These are phyloP conservation scores for Ganoderma boninense DNA, from an alignment of 1,284 basidiomycete genomes.

Conservation along the genomic window DNA sequence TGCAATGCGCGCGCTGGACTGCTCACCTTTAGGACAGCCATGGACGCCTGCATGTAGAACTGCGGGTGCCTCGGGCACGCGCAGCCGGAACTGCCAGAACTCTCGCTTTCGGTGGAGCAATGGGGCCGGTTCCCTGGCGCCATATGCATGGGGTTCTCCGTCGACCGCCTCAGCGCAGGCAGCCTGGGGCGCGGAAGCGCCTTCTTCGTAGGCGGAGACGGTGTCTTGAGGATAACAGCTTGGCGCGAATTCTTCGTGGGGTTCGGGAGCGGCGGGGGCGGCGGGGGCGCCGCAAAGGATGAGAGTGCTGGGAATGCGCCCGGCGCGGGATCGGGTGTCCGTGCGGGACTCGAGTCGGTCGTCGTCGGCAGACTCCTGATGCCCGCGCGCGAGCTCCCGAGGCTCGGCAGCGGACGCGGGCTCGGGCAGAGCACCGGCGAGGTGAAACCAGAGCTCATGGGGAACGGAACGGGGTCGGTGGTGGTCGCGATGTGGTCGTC, in stretches of 20 bases:
- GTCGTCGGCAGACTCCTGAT: constrained; percentile 20
- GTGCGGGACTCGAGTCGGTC: constrained; percentile 16
- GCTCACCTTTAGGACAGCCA: constrained; percentile 34
- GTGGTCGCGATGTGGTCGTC: neutral
- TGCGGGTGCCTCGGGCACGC: constrained; percentile 22
- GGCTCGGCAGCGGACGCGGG: constrained; percentile 26
- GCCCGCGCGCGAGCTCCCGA: constrained; percentile 20
- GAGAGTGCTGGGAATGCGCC: neutral
- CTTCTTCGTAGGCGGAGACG: constrained; percentile 17
- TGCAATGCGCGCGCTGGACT: neutral
- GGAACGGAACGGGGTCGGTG: constrained; percentile 20
- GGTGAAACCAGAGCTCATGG: constrained; percentile 21
- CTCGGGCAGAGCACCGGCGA: constrained; percentile 23
- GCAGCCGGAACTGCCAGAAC: neutral
- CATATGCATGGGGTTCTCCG: constrained; percentile 1
- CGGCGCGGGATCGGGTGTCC: constrained; percentile 19
- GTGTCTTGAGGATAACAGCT: constrained; percentile 1
- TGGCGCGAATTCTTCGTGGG: neutral
- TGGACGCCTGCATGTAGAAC: constrained; percentile 36
- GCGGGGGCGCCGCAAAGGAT: neutral
- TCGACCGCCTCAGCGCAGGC: constrained; percentile 23
- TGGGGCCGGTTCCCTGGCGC: neutral
- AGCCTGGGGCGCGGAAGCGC: constrained; percentile 23
- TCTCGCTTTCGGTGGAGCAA: neutral
- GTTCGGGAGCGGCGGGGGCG: constrained; percentile 3